Base-by-base conservation (phyloP, 2,329 filamentous ascomycete genomes). In the Apiospora pterosperma region DNA sequence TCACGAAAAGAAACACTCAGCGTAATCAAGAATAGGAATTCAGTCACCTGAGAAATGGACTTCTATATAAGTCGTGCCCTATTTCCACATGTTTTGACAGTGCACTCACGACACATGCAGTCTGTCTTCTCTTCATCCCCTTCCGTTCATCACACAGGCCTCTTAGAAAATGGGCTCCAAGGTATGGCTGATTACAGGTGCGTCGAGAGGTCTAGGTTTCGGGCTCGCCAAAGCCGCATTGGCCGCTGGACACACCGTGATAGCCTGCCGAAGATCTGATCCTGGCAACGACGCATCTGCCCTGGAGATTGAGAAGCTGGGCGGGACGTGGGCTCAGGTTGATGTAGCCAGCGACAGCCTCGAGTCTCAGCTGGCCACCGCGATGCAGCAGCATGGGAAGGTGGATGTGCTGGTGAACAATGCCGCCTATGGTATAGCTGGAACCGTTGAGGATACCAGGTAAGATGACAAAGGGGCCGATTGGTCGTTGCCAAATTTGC, bases 141-240 rank as follows among this genome's bases (percentile, higher is more conserved):
- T 31, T 3, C 11, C 25, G 10, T 52, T 16, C 6, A 10, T 31
- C 6, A 31, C 4, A 5, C 5, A 48, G 7, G 19, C 0, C 11
- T 3, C 19, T 5, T 5, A 11, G 6, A 52, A 31, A n/a, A 52
- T 52, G 44, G 31, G 25, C 7, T 16, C 44, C 44, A 52, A 69
- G 67, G 67, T 73, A 19, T 73, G 72, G 71, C 67, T 73, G 28
- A 64, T 73, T 21, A 73, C 71, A 11, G 71, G 71, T 25, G 71
- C 71, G 36, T 68, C 69, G n/a, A 68, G 71, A 21, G 69, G 71
- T 21, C 62, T 73, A 1, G 72, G 71, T 1, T 69, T 72, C 52
- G 67, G 70, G 23, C 69, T 71, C 44, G 66, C 69, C 23, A 72
- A 68, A 61, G 58, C 55, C 3, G 71, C 70, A 4, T 63, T 71